Percentiles rank a stretch among this genome's conserved stretches.
These are phyloP conservation scores for Aspergillus ellipticus DNA, from an alignment of 495 filamentous ascomycete genomes.

Conservation along the genomic window DNA sequence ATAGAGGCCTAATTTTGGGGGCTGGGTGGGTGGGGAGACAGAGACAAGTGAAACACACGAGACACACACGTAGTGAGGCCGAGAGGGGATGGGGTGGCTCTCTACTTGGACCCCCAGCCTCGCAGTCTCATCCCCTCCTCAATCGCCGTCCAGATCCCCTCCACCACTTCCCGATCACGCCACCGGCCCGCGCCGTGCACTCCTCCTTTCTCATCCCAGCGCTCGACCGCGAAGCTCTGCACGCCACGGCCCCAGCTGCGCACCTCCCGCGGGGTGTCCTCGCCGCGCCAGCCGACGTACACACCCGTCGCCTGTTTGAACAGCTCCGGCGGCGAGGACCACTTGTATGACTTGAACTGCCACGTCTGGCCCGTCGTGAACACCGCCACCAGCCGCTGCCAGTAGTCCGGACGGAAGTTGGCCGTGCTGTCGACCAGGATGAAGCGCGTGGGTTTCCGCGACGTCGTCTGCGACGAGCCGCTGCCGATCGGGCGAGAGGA, in stretches of 20 bases:
- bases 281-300: conserved; percentile 88
- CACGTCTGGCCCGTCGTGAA: conserved; percentile 98
- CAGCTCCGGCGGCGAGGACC: conserved; percentile 82
- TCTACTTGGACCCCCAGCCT: conserved; percentile 64
- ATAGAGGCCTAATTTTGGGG: neutral
- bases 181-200: conserved; percentile 63
- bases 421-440: conserved; percentile 89
- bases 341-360: conserved; percentile 99
- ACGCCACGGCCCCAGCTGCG: conserved; percentile 84
- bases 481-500: conserved; percentile 21
- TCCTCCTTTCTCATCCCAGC: conserved; percentile 61
- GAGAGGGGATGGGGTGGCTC: neutral
- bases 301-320: conserved; percentile 84
- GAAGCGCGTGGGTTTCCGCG: conserved; percentile 76
- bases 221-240: conserved; percentile 68
- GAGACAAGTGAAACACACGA: neutral
- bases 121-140: conserved; percentile 82
- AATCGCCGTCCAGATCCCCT: conserved; percentile 86
- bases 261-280: conserved; percentile 70
- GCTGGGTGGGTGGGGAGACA: no score
- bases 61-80: neutral
- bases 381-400: conserved; percentile 91
- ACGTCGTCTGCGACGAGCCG: conserved; percentile 31
- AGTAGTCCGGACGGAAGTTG: conserved; percentile 97
- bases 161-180: conserved; percentile 90